Conservation (phyloP, 305 asterid genomes). For the Euphrasia arctica region DNA sequence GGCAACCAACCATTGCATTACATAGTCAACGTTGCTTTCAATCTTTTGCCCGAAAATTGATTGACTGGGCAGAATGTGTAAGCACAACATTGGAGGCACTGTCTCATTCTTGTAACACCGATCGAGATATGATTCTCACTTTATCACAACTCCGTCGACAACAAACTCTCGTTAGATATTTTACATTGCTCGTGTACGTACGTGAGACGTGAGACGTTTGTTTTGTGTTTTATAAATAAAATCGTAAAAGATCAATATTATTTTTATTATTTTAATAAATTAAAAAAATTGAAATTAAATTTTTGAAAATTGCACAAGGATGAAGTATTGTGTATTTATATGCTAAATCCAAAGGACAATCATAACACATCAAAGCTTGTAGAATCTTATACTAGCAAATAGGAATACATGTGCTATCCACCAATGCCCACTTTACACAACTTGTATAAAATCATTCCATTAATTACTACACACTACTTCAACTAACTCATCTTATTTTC, state of each 20-base stretch:
- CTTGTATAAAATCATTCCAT: conserved; percentile 28
- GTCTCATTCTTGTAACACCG: conserved; percentile 2
- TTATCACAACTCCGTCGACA: too few relatives aligned
- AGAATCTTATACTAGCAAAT: conserved; percentile 12
- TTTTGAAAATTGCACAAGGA: too few relatives aligned
- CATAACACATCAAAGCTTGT: conserved; percentile 12
- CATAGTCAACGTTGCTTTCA: conserved; percentile 30
- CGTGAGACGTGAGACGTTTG: too few relatives aligned
- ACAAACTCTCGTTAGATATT: too few relatives aligned
- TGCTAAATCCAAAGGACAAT: conserved; percentile 14
- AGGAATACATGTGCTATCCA: conserved; percentile 31
- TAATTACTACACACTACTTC: conserved; percentile 10
- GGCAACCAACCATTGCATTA: conserved; percentile 20
- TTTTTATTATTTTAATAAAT: too few relatives aligned
- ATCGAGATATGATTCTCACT: too few relatives aligned
- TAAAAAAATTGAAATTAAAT: too few relatives aligned
- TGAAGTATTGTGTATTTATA: too few relatives aligned
- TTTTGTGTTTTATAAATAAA: too few relatives aligned
- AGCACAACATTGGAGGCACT: conserved; percentile 16
- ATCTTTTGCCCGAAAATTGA: conserved; percentile 25
- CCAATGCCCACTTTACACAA: conserved; percentile 38
- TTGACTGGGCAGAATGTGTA: conserved; percentile 15
- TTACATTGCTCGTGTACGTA: too few relatives aligned
- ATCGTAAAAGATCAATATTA: too few relatives aligned
- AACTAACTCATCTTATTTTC: conserved; percentile 7